Percentiles rank a stretch among this genome's conserved stretches.
These are phyloP conservation scores for Umbelopsis sp. DNA, from an alignment of 371 early-diverging fungal species.

Conservation along the genomic window DNA sequence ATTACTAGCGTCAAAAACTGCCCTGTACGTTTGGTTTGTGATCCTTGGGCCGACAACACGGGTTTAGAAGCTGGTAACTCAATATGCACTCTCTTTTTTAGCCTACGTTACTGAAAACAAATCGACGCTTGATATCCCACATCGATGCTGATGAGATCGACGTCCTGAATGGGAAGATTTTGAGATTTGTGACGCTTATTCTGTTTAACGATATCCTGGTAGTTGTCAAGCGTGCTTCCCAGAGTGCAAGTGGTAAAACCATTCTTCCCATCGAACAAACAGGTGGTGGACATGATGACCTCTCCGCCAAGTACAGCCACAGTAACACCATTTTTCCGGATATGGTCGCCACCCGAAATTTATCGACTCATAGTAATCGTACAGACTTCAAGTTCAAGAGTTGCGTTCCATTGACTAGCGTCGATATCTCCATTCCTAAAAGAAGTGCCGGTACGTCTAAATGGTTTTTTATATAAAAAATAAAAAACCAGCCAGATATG, in stretches of 20 bases:
- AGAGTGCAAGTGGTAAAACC: not conserved
- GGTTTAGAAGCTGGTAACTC: too few species aligned
- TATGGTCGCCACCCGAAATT: not conserved
- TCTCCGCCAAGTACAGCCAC: not conserved
- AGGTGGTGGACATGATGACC: not conserved
- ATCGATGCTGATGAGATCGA: slow-evolving; percentile 13
- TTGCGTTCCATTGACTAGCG: not conserved
- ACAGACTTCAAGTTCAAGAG: not conserved
- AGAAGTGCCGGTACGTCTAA: not conserved
- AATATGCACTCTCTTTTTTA: not conserved
- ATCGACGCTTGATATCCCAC: not conserved
- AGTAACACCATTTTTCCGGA: not conserved
- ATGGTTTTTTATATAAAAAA: too few species aligned
- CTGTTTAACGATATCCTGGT: not conserved
- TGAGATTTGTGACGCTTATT: slow-evolving; percentile 9
- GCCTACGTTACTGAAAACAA: not conserved
- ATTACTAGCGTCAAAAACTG: slow-evolving; percentile 1
- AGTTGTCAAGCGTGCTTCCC: not conserved
- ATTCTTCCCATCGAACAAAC: not conserved
- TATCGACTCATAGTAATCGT: not conserved
- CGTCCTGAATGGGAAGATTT: not conserved
- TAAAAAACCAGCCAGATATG: not conserved
- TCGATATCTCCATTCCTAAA: not conserved
- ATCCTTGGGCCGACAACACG: too few species aligned
- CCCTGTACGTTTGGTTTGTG: not conserved